These are phyloP conservation scores for Luffa acutangula DNA, from an alignment of 306 rosid species.

Conservation along the genomic window DNA sequence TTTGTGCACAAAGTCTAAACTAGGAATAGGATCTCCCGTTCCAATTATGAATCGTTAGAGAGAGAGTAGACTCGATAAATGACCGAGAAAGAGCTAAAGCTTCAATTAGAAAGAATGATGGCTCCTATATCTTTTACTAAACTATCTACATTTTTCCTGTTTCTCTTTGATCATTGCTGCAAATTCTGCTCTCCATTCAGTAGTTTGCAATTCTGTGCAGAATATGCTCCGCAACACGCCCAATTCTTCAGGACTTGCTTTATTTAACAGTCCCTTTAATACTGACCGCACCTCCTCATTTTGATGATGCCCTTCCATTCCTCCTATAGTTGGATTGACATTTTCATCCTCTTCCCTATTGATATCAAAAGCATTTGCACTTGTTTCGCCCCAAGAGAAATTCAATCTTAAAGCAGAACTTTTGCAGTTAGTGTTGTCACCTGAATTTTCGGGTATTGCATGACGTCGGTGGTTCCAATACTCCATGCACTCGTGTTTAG, in stretches of 20 bases:
- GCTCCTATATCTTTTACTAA: slow-evolving; percentile 20
- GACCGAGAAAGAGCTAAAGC: not conserved
- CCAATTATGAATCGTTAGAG: slow-evolving; percentile 5
- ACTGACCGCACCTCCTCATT: slow-evolving; percentile 26
- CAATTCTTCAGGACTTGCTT: slow-evolving; percentile 49
- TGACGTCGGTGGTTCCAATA: slow-evolving; percentile 57
- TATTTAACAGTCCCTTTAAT: slow-evolving; percentile 37
- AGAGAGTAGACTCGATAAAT: not conserved
- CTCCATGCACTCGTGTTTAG: slow-evolving; percentile 47
- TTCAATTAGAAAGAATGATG: slow-evolving; percentile 37
- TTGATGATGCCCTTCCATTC: slow-evolving; percentile 15
- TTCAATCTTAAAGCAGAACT: slow-evolving; percentile 23
- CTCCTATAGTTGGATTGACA: slow-evolving; percentile 8
- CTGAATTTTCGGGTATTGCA: not conserved
- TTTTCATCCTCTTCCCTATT: slow-evolving; percentile 20
- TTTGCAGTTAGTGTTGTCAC: slow-evolving; percentile 9
- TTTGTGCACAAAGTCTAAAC: not conserved
- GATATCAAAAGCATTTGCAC: slow-evolving; percentile 33
- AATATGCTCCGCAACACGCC: slow-evolving; percentile 33
- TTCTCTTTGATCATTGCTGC: slow-evolving; percentile 41
- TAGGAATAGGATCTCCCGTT: not conserved
- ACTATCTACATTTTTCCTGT: slow-evolving; percentile 35
- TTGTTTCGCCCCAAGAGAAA: slow-evolving; percentile 18
- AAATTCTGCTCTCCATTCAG: slow-evolving; percentile 34
- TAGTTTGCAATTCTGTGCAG: slow-evolving; percentile 25